phyloP scores from a whole-genome alignment of 2,329 filamentous ascomycete genomes.

The Fulvia fulva region DNA sequence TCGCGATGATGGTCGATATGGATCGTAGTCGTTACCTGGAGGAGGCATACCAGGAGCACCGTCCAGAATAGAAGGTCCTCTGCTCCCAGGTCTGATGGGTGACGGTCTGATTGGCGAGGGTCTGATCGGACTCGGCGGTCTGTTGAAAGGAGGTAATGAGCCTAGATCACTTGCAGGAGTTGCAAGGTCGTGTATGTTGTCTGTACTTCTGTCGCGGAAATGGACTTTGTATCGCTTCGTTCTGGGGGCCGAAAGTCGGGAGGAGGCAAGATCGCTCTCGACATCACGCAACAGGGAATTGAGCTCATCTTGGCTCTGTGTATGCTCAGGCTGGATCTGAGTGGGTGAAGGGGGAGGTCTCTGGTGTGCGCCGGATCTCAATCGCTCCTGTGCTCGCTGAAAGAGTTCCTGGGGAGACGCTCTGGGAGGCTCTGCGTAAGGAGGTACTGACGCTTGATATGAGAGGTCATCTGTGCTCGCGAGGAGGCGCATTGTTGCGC shows the following conservation, averaged over 20 bases:
- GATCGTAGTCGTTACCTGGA: constrained; percentile 61
- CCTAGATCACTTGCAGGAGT: constrained; percentile 15
- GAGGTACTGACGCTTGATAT: constrained; percentile 18
- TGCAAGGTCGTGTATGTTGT: constrained; percentile 21
- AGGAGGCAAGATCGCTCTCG: constrained; percentile 28
- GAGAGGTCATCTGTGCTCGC: constrained; percentile 42
- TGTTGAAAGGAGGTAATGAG: constrained; percentile 35
- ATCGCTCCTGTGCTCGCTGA: constrained; percentile 26
- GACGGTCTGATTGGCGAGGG: constrained; percentile 46
- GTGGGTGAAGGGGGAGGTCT: constrained; percentile 12
- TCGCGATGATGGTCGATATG: constrained; percentile 54
- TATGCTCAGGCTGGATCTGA: constrained; percentile 12
- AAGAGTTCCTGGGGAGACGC: constrained; percentile 40
- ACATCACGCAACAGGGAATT: constrained; percentile 44
- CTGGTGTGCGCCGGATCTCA: constrained; percentile 15
- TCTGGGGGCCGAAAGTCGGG: constrained; percentile 15
- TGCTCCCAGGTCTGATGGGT: constrained; percentile 41
- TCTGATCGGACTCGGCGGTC: constrained; percentile 39
- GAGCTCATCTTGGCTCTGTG: constrained; percentile 34
- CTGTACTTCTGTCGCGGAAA: constrained; percentile 29
- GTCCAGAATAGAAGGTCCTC: constrained; percentile 50
- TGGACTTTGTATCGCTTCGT: constrained; percentile 31
- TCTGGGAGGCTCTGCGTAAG: constrained; percentile 24
- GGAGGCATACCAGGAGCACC: constrained; percentile 50
- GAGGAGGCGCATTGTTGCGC: constrained; percentile 49